These are phyloP conservation scores for Erigeron philadelphicus DNA, from an alignment of 140 eudicot species.

Conservation along the genomic window DNA sequence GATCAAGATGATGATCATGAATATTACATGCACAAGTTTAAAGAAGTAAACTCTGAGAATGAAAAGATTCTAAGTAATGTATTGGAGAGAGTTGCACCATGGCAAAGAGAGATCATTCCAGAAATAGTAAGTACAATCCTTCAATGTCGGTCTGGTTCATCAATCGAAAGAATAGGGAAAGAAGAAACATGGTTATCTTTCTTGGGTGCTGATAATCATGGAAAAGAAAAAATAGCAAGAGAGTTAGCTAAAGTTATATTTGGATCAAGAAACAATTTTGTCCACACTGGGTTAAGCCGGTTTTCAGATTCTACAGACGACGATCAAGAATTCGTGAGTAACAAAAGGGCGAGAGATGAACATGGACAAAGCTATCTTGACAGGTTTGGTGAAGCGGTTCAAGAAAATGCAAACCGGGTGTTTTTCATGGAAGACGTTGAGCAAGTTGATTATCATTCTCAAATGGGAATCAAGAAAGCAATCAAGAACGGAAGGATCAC, in stretches of 20 bases:
- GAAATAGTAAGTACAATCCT: constrained; percentile 55
- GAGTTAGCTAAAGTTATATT: constrained; percentile 62
- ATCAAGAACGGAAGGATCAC: constrained; percentile 46
- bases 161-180: constrained; percentile 29
- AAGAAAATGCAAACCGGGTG: constrained; percentile 57
- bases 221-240: constrained; percentile 48
- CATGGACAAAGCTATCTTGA: constrained; percentile 46
- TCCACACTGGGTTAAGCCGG: constrained; percentile 41
- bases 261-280: constrained; percentile 48
- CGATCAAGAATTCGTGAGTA: constrained; percentile 48
- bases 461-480: constrained; percentile 52
- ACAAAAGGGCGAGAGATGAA: constrained; percentile 68
- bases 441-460: constrained; percentile 48
- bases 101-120: constrained; percentile 66
- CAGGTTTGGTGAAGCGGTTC: constrained; percentile 48
- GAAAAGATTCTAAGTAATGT: constrained; percentile 40
- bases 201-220: constrained; percentile 56
- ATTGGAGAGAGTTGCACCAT: constrained; percentile 64
- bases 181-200: constrained; percentile 68
- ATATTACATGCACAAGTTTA: constrained; percentile 35
- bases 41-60: constrained; percentile 49
- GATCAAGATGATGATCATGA: constrained; percentile 33
- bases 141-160: constrained; percentile 49
- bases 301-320: constrained; percentile 43
- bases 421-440: constrained; percentile 67